These are phyloP conservation scores for Macrophomina phaseolina DNA, from an alignment of 2,329 filamentous ascomycete species.

Conservation along the genomic window DNA sequence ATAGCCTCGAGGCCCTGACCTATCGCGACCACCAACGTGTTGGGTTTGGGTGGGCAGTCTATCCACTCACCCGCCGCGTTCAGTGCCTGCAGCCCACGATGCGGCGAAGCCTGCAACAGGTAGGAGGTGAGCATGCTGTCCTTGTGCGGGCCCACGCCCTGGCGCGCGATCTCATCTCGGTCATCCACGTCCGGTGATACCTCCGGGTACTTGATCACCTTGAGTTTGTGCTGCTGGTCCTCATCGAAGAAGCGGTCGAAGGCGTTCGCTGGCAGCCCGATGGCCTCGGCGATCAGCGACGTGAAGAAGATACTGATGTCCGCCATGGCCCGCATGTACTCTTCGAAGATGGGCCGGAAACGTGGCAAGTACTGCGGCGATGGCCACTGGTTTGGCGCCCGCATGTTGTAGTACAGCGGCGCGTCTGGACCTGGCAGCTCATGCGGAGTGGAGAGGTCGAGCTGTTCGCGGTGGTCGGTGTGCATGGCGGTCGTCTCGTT, in stretches of 20 bases:
- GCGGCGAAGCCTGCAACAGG: slow-evolving; percentile 77
- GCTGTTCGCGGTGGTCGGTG: slow-evolving; percentile 82
- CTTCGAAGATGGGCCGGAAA: slow-evolving; percentile 72
- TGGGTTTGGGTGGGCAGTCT: slow-evolving; percentile 75
- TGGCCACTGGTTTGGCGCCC: slow-evolving; percentile 83
- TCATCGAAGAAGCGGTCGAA: slow-evolving; percentile 80
- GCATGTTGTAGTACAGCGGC: slow-evolving; percentile 75
- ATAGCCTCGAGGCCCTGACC: slow-evolving; percentile 86
- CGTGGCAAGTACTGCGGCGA: slow-evolving; percentile 64
- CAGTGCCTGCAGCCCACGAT: slow-evolving; percentile 81
- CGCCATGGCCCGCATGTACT: slow-evolving; percentile 80
- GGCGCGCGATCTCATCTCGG: slow-evolving; percentile 61
- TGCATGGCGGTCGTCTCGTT: slow-evolving; percentile 72
- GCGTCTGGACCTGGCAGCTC: slow-evolving; percentile 65
- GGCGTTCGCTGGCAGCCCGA: slow-evolving; percentile 70
- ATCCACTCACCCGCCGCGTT: slow-evolving; percentile 81
- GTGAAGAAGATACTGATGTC: slow-evolving; percentile 75
- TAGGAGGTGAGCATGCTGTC: slow-evolving; percentile 85
- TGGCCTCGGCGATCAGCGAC: slow-evolving; percentile 81
- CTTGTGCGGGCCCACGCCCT: slow-evolving; percentile 78
- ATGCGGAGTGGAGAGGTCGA: slow-evolving; percentile 84
- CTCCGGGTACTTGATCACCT: slow-evolving; percentile 87
- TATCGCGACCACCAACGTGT: slow-evolving; percentile 85
- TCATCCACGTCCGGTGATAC: slow-evolving; percentile 45
- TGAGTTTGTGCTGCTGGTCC: slow-evolving; percentile 80